phyloP scores from a whole-genome alignment of 208 protist genomes.

The Lotmaria passim region DNA sequence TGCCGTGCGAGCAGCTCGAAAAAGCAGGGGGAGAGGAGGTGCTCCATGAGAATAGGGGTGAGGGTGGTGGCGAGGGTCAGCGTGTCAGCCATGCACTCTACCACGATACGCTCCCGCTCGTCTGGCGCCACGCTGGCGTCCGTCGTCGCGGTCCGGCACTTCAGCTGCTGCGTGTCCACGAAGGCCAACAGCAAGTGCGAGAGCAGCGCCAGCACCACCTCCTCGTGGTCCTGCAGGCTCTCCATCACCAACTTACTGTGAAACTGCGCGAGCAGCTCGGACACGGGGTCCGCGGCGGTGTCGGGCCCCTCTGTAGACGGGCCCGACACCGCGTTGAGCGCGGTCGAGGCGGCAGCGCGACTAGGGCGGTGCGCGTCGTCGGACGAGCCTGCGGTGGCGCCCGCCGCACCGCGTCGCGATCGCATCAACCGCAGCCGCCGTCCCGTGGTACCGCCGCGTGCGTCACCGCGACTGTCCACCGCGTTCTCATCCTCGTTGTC shows the following conservation, averaged over 20 bases:
- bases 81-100: conserved; percentile 86
- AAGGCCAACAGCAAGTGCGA: conserved; percentile 75
- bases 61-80: conserved; percentile 71
- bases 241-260: conserved; percentile 72
- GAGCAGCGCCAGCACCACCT: conserved; percentile 66
- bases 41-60: conserved; percentile 68
- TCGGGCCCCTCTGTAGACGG: conserved; percentile 6
- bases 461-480: conserved; percentile 8
- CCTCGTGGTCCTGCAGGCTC: conserved; percentile 78
- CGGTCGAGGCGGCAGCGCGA: conserved; percentile 9
- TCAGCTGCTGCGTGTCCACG: conserved; percentile 74
- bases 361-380: neutral
- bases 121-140: conserved; percentile 32
- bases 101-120: conserved; percentile 56
- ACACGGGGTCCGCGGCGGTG: conserved; percentile 48
- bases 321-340: neutral
- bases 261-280: conserved; percentile 54
- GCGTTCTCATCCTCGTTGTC: conserved; percentile 15
- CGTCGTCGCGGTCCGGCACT: conserved; percentile 52
- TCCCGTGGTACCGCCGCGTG: neutral
- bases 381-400: neutral
- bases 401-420: neutral
- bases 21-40: conserved; percentile 75
- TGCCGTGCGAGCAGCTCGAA: conserved; percentile 62
- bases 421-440: conserved; percentile 12